Evolutionary conservation across 2,329 filamentous ascomycete genomes (phyloP).

Genomic region (Aspergillus amoenus): DNA sequence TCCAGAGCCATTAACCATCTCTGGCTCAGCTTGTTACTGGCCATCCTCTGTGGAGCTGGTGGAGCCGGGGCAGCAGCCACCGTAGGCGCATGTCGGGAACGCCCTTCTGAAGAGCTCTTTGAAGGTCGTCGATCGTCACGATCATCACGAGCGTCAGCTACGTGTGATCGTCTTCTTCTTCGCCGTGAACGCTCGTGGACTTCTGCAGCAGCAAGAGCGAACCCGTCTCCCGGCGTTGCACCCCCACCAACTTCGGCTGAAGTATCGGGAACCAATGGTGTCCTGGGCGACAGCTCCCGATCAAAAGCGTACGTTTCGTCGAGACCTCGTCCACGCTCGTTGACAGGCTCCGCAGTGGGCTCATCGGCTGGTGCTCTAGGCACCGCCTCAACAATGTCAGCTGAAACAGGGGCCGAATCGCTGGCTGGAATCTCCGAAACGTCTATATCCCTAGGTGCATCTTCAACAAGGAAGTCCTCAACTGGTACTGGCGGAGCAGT

Average conservation of each 20-base stretch:
- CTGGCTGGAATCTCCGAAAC: neutral
- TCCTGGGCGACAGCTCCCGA: slow-evolving; percentile 19
- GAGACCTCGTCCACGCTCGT: slow-evolving; percentile 6
- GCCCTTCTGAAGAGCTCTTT: slow-evolving; percentile 37
- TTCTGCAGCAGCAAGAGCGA: slow-evolving; percentile 4
- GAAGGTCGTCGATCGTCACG: slow-evolving; percentile 37
- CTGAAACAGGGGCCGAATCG: neutral
- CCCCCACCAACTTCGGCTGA: slow-evolving; percentile 2
- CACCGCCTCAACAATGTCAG: neutral
- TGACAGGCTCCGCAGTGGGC: neutral
- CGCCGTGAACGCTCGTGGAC: slow-evolving; percentile 23
- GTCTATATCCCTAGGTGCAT: neutral
- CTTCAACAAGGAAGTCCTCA: slow-evolving; percentile 1
- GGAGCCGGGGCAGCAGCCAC: too few species aligned
- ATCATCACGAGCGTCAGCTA: slow-evolving; percentile 22
- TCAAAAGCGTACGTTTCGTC: slow-evolving; percentile 15
- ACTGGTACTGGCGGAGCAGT: slow-evolving; percentile 1
- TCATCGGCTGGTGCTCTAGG: slow-evolving; percentile 14
- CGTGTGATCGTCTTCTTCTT: slow-evolving; percentile 31
- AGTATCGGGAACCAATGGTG: neutral
- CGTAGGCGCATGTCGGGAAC: slow-evolving; percentile 15
- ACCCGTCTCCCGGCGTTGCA: neutral
- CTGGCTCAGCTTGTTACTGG: slow-evolving; percentile 31
- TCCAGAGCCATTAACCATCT: slow-evolving; percentile 37
- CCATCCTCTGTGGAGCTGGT: slow-evolving; percentile 32